Percentiles rank a stretch among this genome's conserved stretches.
Conservation (phyloP, 192 early-diverging fungal genomes). For the Dissophora ornata region DNA sequence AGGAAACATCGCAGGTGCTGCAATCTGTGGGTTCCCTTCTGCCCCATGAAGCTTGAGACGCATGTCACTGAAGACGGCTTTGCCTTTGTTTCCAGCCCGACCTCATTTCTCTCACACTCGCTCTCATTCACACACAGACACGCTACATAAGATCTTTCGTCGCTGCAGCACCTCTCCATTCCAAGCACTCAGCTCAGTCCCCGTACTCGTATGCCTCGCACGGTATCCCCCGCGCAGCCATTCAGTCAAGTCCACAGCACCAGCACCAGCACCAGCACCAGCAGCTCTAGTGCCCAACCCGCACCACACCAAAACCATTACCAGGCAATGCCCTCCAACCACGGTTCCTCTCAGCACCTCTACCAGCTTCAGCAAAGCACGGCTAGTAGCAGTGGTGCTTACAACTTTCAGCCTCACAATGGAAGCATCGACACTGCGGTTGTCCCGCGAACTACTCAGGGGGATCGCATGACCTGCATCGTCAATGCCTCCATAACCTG, state of each 20-base stretch:
- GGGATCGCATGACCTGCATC: slow-evolving; percentile 54
- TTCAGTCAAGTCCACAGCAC: slow-evolving; percentile 21
- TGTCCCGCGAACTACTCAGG: slow-evolving; percentile 37
- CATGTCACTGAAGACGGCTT: too few species aligned
- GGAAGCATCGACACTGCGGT: slow-evolving; percentile 10
- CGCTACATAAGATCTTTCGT: too few species aligned
- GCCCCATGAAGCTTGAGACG: neutral
- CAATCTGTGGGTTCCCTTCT: neutral
- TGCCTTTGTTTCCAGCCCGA: too few species aligned
- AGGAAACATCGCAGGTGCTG: too few species aligned
- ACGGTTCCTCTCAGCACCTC: slow-evolving; percentile 7
- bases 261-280: neutral
- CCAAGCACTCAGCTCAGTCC: neutral
- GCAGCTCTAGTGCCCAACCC: neutral
- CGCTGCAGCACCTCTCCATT: too few species aligned
- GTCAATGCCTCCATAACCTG: slow-evolving; percentile 52
- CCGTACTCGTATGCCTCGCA: slow-evolving; percentile 9
- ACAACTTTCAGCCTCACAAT: slow-evolving; percentile 22
- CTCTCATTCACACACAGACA: too few species aligned
- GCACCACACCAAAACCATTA: slow-evolving; percentile 5
- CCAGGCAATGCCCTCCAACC: slow-evolving; percentile 31
- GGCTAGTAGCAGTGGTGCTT: neutral
- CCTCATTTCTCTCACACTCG: too few species aligned
- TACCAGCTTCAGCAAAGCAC: slow-evolving; percentile 6
- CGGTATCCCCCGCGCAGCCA: slow-evolving; percentile 9